Conservation (phyloP, 192 early-diverging fungal species). For the Ambispora gerdemannii region DNA sequence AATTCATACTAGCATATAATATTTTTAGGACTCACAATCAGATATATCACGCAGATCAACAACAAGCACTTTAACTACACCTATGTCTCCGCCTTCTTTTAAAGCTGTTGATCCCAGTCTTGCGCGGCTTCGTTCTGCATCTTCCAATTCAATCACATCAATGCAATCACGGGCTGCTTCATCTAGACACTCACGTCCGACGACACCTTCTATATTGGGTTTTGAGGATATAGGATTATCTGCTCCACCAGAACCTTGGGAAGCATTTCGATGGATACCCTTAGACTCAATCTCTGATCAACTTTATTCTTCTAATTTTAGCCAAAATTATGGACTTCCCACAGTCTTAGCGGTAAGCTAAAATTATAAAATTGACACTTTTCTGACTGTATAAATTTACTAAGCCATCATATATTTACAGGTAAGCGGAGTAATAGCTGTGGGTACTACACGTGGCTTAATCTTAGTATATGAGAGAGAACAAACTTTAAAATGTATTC, state of each 20-base stretch:
- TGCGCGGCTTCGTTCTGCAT: constrained; percentile 37
- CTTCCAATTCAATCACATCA: constrained; percentile 36
- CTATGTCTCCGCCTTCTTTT: constrained; percentile 37
- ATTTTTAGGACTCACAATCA: constrained; percentile 27
- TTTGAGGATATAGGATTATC: constrained; percentile 31
- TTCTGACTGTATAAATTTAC: constrained; percentile 26
- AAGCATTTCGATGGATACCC: constrained; percentile 59
- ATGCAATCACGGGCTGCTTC: constrained; percentile 36
- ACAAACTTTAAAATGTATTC: constrained; percentile 46
- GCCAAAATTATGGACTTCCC: constrained; percentile 37
- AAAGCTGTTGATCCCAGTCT: constrained; percentile 36
- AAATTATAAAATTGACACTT: not conserved
- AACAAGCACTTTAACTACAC: constrained; percentile 27
- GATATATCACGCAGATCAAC: constrained; percentile 24
- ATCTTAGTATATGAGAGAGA: constrained; percentile 54
- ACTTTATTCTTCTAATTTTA: constrained; percentile 47
- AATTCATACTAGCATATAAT: constrained; percentile 19
- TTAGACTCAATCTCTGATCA: constrained; percentile 55
- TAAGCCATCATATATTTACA: constrained; percentile 28
- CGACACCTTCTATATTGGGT: constrained; percentile 12
- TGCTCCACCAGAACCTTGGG: constrained; percentile 47
- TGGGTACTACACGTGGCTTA: constrained; percentile 56
- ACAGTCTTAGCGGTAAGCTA: constrained; percentile 42
- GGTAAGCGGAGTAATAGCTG: constrained; percentile 54
- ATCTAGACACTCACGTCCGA: constrained; percentile 37